A percentile compares a stretch with the other conserved stretches of the same genome.
phyloP scores from a whole-genome alignment of 176 grass and related monocot genomes.

The Secale cereale region DNA sequence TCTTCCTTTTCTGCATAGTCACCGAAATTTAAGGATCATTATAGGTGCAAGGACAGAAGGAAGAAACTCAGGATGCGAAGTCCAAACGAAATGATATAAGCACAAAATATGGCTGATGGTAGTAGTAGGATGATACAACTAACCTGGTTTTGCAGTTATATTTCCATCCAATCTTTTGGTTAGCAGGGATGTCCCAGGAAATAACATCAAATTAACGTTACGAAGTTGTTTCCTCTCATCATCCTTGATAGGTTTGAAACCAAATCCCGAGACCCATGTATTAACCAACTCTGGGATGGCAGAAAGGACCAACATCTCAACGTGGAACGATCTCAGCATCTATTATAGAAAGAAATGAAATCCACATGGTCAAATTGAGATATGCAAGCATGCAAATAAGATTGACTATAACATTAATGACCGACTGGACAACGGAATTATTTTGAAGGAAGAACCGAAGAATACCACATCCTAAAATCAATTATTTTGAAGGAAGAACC shows the following conservation, averaged over 20 bases:
- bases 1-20: conserved; percentile 33
- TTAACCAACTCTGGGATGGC: conserved; percentile 85
- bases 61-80: not conserved
- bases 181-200: conserved; percentile 80
- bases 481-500: conserved; percentile 25
- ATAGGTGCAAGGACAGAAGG: not conserved
- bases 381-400: conserved; percentile 29
- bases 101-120: not conserved
- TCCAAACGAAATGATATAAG: conserved; percentile 1
- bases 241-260: conserved; percentile 81
- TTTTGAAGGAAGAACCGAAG: conserved; percentile 32
- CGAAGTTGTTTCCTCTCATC: conserved; percentile 63
- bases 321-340: conserved; percentile 84
- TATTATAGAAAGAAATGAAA: conserved; percentile 34
- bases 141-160: conserved; percentile 60
- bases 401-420: not conserved
- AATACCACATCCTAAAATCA: conserved; percentile 3
- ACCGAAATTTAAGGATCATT: conserved; percentile 8
- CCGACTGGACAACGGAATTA: not conserved
- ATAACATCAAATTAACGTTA: conserved; percentile 85
- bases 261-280: conserved; percentile 95
- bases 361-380: conserved; percentile 22
- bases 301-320: conserved; percentile 86
- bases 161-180: conserved; percentile 71
- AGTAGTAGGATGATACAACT: conserved; percentile 16